Conservation (phyloP, 768 basidiomycete genomes). For the Tulasnella sp. region DNA sequence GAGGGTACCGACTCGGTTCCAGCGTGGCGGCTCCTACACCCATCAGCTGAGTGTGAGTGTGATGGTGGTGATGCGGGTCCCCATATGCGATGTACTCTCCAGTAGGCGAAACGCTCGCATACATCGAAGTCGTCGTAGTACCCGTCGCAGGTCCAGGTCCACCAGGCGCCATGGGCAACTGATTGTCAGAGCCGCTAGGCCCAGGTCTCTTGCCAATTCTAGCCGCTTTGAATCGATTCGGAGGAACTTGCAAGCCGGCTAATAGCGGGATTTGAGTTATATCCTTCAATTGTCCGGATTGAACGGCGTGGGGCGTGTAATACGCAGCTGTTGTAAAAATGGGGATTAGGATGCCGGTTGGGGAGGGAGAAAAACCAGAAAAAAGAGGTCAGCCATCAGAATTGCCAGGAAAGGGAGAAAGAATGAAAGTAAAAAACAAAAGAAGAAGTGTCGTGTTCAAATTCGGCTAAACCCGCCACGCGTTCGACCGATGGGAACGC, state of each 20-base stretch:
- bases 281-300: slow-evolving; percentile 3
- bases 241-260: slow-evolving; percentile 6
- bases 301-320: slow-evolving; percentile 16
- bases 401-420: background rate
- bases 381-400: background rate
- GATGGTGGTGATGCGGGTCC: background rate
- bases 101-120: background rate
- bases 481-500: background rate
- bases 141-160: background rate
- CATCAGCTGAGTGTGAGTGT: background rate
- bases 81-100: background rate
- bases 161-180: background rate
- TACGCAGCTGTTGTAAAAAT: slow-evolving; percentile 1
- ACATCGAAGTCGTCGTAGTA: background rate
- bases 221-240: slow-evolving; percentile 10
- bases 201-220: background rate
- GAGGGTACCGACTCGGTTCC: slow-evolving; percentile 9
- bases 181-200: background rate
- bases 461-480: background rate
- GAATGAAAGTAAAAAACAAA: background rate
- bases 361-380: background rate
- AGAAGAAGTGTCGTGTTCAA: background rate
- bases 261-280: background rate
- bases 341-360: background rate
- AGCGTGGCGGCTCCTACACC: background rate